These are phyloP conservation scores for Lactarius indigo DNA, from an alignment of 768 basidiomycete species.

Conservation along the genomic window DNA sequence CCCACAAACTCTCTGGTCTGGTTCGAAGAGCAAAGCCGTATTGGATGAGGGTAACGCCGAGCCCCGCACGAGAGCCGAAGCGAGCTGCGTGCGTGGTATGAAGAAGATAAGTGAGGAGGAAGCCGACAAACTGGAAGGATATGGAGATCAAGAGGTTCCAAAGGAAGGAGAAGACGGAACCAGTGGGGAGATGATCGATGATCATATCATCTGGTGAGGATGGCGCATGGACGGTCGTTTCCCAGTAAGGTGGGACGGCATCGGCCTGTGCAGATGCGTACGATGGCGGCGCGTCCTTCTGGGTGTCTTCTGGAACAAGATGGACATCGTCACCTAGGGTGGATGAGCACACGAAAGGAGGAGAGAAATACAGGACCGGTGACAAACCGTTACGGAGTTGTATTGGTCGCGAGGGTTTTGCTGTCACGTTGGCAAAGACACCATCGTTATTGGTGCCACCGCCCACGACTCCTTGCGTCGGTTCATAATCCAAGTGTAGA, in stretches of 20 bases:
- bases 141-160: constrained; percentile 93
- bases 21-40: constrained; percentile 81
- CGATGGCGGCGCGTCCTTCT: constrained; percentile 84
- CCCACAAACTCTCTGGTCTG: constrained; percentile 34
- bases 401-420: constrained; percentile 67
- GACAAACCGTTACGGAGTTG: constrained; percentile 57
- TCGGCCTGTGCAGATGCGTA: constrained; percentile 92
- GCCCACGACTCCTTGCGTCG: constrained; percentile 48
- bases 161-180: constrained; percentile 78
- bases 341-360: constrained; percentile 4
- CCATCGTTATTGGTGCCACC: constrained; percentile 79
- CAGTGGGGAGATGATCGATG: constrained; percentile 84
- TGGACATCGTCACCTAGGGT: constrained; percentile 62
- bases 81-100: constrained; percentile 92
- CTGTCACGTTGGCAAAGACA: constrained; percentile 93
- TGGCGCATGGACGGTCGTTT: constrained; percentile 93
- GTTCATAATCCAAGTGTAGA: constrained; percentile 41
- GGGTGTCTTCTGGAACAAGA: constrained; percentile 77
- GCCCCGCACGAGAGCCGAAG: constrained; percentile 87
- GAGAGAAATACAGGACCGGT: constrained; percentile 21
- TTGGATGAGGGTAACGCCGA: constrained; percentile 95
- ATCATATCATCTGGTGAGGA: constrained; percentile 73
- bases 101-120: constrained; percentile 88
- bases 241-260: constrained; percentile 97
- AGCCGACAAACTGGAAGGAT: constrained; percentile 97